Percentiles rank a stretch among this genome's conserved stretches.
phyloP scores from a whole-genome alignment of 2,329 filamentous ascomycete species.

The Fusarium marasasianum region DNA sequence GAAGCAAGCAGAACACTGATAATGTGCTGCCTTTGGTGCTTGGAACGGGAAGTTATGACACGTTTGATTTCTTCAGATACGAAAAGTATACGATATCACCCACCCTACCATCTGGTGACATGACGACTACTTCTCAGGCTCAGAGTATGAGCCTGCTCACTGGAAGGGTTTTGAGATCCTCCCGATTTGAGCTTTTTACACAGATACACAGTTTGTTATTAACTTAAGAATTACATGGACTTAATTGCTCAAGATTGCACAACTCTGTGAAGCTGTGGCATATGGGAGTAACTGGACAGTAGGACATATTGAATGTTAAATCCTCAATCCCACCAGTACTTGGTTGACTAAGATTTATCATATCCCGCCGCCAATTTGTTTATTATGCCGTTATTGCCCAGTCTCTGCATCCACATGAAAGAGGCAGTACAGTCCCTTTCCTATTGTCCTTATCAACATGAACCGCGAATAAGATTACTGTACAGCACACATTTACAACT shows the following conservation, averaged over 20 bases:
- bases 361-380: not conserved
- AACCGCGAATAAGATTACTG: not conserved
- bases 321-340: not conserved
- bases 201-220: conserved; percentile 28
- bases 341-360: not conserved
- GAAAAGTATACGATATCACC: conserved; percentile 34
- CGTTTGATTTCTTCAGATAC: conserved; percentile 28
- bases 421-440: not conserved
- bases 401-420: not conserved
- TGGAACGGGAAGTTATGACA: conserved; percentile 10
- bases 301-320: not conserved
- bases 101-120: conserved; percentile 1
- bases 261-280: not conserved
- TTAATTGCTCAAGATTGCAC: not conserved
- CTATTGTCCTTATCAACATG: not conserved
- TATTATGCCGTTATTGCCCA: not conserved
- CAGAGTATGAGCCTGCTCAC: conserved; percentile 11
- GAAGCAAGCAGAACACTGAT: not conserved
- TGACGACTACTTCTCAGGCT: conserved; percentile 24
- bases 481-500: not conserved
- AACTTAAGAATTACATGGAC: not conserved
- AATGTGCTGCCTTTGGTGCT: conserved; percentile 25
- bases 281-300: not conserved
- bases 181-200: conserved; percentile 17
- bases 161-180: conserved; percentile 1